phyloP scores from a whole-genome alignment of 2,329 filamentous ascomycete genomes.

The Plectosphaerella plurivora region DNA sequence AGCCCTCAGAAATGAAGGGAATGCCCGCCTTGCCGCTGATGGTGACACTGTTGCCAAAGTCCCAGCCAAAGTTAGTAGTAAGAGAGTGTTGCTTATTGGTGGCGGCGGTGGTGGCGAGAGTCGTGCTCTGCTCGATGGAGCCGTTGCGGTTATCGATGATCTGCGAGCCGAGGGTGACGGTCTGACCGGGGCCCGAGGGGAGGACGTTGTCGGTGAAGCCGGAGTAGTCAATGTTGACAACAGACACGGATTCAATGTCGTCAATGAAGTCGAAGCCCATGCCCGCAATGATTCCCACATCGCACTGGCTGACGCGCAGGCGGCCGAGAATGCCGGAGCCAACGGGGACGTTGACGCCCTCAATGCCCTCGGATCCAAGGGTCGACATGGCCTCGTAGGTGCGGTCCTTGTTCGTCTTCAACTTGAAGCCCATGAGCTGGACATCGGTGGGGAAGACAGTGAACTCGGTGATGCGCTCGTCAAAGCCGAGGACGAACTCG shows the following conservation, averaged over 20 bases:
- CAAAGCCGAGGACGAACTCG: background rate
- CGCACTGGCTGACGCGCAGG: slow-evolving; percentile 8
- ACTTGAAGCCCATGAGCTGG: slow-evolving; percentile 5
- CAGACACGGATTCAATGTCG: slow-evolving; percentile 9
- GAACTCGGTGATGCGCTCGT: slow-evolving; percentile 5
- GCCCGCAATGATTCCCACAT: slow-evolving; percentile 4
- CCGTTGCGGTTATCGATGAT: slow-evolving; percentile 13
- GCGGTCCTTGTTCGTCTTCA: slow-evolving; percentile 1
- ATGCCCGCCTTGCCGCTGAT: slow-evolving; percentile 7
- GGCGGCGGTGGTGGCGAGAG: slow-evolving; percentile 7
- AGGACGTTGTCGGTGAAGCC: slow-evolving; percentile 11
- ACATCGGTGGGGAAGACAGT: background rate
- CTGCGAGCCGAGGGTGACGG: slow-evolving; percentile 11
- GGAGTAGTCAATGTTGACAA: slow-evolving; percentile 11
- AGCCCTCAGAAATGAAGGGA: slow-evolving; percentile 4
- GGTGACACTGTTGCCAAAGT: slow-evolving; percentile 5
- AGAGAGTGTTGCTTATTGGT: slow-evolving; percentile 7
- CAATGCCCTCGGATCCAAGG: background rate
- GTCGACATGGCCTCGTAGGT: slow-evolving; percentile 1
- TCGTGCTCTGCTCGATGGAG: slow-evolving; percentile 10
- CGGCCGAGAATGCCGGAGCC: slow-evolving; percentile 10
- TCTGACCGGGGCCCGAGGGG: slow-evolving; percentile 6
- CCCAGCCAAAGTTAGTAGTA: slow-evolving; percentile 4
- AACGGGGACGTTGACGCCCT: slow-evolving; percentile 1
- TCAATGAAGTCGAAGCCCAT: slow-evolving; percentile 12